Base-by-base conservation (phyloP, 306 rosid genomes). In the Castanea mollissima region DNA sequence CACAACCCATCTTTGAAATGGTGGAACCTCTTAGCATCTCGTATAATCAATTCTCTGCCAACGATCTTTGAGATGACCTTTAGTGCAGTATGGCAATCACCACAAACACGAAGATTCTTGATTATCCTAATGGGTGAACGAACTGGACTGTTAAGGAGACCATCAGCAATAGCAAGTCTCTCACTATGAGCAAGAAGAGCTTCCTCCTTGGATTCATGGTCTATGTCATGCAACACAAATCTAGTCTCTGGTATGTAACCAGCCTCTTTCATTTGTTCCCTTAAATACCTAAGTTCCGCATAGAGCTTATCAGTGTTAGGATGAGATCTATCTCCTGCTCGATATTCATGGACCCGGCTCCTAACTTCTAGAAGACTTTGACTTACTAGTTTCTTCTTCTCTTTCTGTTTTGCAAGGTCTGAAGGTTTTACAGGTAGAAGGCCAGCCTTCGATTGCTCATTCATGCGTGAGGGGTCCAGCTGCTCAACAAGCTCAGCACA, bases 171-270 rank as follows among this genome's bases (percentile, higher is more conserved):
- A 38, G 96, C 96, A 79, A 93, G 92, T 78, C 94, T 91, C 88
- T 93, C 97, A 74, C 97, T 93, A 68, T 93, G 97, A 64, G 87
- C 77, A 80, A 93, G 94, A 81, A 89, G 88, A 27, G 94, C 96
- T 54, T 93, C 97, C 77, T 91, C 90, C 82, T 93, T 93, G 85
- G 94, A 75, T 81, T 93, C 97, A 77, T 88, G 92, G 81, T 93
- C 97, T 63, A 91, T 89, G 83, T 93, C 97, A 86, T 93, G 97
- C 73, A 93, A 79, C 77, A 38, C 46, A 38, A 38, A 38, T 38
- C 46, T 38, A 38, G 46, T 38, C 46, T 38, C 46, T 38, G 11
- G 46, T 75, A 88, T 83, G 80, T 91, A 93, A 80, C 97, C 97
- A 81, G 88, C 86, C 90, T 91, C 94, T 85, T 87, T 91, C 97